Percentiles rank a stretch among this genome's conserved stretches.
These are phyloP conservation scores for Leishmania gerbilli DNA, from an alignment of 208 protist species.

Conservation along the genomic window DNA sequence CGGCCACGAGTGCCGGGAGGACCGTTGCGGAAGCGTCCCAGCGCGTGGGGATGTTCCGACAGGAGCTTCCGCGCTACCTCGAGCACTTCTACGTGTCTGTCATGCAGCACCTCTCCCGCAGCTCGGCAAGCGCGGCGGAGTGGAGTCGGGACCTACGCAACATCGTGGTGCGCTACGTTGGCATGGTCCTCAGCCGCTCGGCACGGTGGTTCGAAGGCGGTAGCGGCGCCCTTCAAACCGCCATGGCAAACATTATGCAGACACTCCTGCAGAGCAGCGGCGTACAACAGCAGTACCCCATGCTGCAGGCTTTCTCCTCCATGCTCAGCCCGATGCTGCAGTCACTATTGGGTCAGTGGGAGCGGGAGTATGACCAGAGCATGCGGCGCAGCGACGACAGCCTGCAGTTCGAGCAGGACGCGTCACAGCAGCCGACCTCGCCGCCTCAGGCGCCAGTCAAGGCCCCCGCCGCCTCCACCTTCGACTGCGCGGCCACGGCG, in stretches of 20 bases:
- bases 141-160: slow-evolving; percentile 36
- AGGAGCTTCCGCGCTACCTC: slow-evolving; percentile 21
- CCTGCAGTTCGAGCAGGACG: slow-evolving; percentile 14
- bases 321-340: slow-evolving; percentile 25
- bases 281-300: slow-evolving; percentile 6
- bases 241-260: slow-evolving; percentile 5
- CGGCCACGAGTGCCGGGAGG: neutral
- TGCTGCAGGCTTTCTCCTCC: slow-evolving; percentile 11
- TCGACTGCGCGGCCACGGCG: too few species aligned
- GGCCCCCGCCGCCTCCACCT: neutral
- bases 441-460: slow-evolving; percentile 2
- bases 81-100: slow-evolving; percentile 19
- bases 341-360: slow-evolving; percentile 13
- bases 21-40: neutral
- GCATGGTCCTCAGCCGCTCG: slow-evolving; percentile 31
- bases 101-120: slow-evolving; percentile 21
- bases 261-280: slow-evolving; percentile 10
- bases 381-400: slow-evolving; percentile 22
- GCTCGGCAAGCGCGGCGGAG: slow-evolving; percentile 11
- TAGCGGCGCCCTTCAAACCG: slow-evolving; percentile 10
- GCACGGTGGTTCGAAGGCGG: slow-evolving; percentile 39
- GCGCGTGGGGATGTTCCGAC: slow-evolving; percentile 9
- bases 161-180: slow-evolving; percentile 28
- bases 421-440: neutral
- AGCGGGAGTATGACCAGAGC: slow-evolving; percentile 29